Percentiles rank a stretch among this genome's conserved stretches.
These are phyloP conservation scores for Colletotrichum incanum DNA, from an alignment of 2,329 filamentous ascomycete genomes.

Conservation along the genomic window DNA sequence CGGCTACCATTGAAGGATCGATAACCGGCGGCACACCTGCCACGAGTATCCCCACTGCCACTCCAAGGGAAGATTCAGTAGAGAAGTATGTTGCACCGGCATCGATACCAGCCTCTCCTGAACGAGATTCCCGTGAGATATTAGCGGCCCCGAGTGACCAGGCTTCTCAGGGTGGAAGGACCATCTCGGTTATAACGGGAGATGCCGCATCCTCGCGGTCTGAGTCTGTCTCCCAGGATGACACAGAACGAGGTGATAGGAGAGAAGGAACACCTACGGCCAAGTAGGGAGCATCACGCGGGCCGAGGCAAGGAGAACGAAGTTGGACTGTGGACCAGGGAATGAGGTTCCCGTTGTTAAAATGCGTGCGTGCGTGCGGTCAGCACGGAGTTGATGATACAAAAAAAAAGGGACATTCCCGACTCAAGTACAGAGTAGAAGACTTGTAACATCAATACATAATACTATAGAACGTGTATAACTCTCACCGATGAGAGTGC, in stretches of 20 bases:
- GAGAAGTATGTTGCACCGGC: not conserved
- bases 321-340: not conserved
- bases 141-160: not conserved
- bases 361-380: not conserved
- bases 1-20: not conserved
- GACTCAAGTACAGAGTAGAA: too few relatives aligned
- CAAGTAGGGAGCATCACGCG: not conserved
- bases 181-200: not conserved
- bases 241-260: not conserved
- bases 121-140: not conserved
- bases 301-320: not conserved
- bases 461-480: too few relatives aligned
- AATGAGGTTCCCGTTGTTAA: not conserved
- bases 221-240: not conserved
- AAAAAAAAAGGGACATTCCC: too few relatives aligned
- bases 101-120: not conserved
- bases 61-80: too few relatives aligned
- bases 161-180: too few relatives aligned
- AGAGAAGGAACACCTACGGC: not conserved
- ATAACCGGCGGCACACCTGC: not conserved
- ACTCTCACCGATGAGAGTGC: not conserved
- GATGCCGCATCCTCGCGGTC: too few relatives aligned
- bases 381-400: not conserved
- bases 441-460: not conserved
- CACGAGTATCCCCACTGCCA: not conserved